phyloP scores from a whole-genome alignment of 139 green algal genomes.

The Limnomonas spitsbergensis region DNA sequence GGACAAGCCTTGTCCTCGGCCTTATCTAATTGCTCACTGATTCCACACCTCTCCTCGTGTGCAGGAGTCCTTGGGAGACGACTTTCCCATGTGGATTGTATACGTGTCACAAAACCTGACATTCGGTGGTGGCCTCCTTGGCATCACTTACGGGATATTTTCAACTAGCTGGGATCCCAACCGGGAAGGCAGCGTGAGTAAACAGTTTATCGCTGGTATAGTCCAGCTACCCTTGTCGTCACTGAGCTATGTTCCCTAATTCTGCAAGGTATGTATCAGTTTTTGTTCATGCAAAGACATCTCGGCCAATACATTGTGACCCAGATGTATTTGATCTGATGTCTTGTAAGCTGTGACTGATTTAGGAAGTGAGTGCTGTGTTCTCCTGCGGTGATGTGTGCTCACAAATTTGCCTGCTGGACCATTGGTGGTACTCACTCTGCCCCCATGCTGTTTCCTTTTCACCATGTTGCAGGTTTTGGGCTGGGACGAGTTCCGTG shows the following conservation, averaged over 20 bases:
- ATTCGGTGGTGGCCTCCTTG: conserved; percentile 74
- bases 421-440: too few species aligned
- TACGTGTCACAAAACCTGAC: conserved; percentile 21
- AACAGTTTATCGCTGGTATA: too few species aligned
- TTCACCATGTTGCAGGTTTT: conserved; percentile 3
- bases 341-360: background rate
- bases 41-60: background rate
- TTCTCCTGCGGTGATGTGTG: background rate
- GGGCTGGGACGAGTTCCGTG: conserved; percentile 43
- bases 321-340: background rate
- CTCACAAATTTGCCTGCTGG: too few species aligned
- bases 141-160: conserved; percentile 78
- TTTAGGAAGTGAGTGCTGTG: background rate
- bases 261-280: too few species aligned
- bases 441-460: too few species aligned
- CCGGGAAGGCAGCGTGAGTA: conserved; percentile 46
- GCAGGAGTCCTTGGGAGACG: background rate
- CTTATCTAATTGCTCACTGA: background rate
- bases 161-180: conserved; percentile 64
- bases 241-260: conserved; percentile 6
- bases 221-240: too few species aligned
- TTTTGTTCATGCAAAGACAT: too few species aligned
- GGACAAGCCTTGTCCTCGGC: background rate
- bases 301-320: background rate
- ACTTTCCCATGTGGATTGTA: conserved; percentile 10